These are phyloP conservation scores for Brasilioporus rufonigricans DNA, from an alignment of 768 basidiomycete species.

Conservation along the genomic window DNA sequence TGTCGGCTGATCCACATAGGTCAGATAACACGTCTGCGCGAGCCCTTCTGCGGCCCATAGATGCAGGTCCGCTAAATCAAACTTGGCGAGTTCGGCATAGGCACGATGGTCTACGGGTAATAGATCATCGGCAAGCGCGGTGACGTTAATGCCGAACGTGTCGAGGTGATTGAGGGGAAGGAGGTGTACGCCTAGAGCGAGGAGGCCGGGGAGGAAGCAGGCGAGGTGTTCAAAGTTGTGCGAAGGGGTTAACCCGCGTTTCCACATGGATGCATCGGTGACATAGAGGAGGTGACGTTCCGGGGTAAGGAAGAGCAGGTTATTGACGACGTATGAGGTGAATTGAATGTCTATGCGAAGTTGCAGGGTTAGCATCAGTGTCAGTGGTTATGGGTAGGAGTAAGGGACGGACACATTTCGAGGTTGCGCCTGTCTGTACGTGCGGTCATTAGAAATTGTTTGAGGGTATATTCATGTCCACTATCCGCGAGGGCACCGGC, in stretches of 20 bases:
- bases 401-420: constrained; percentile 58
- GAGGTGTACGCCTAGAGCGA: constrained; percentile 67
- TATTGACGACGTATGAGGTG: constrained; percentile 59
- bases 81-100: constrained; percentile 40
- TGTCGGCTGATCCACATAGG: constrained; percentile 67
- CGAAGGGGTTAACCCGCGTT: constrained; percentile 39
- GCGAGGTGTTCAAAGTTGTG: constrained; percentile 70
- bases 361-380: constrained; percentile 47
- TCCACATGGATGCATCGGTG: constrained; percentile 45
- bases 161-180: constrained; percentile 56
- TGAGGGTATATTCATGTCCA: constrained; percentile 75
- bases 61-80: constrained; percentile 62
- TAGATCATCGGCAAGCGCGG: constrained; percentile 32
- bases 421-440: constrained; percentile 57
- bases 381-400: constrained; percentile 41
- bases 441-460: constrained; percentile 66
- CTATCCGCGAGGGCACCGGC: constrained; percentile 67
- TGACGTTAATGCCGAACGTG: constrained; percentile 45
- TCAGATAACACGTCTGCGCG: constrained; percentile 66
- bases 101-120: constrained; percentile 24
- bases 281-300: constrained; percentile 66
- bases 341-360: constrained; percentile 53
- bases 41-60: constrained; percentile 76
- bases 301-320: constrained; percentile 64
- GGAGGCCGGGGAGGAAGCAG: constrained; percentile 74